A percentile compares a stretch with the other conserved stretches of the same genome.
phyloP scores from a whole-genome alignment of 1,284 basidiomycete genomes.

The Ceratobasidium sp. region DNA sequence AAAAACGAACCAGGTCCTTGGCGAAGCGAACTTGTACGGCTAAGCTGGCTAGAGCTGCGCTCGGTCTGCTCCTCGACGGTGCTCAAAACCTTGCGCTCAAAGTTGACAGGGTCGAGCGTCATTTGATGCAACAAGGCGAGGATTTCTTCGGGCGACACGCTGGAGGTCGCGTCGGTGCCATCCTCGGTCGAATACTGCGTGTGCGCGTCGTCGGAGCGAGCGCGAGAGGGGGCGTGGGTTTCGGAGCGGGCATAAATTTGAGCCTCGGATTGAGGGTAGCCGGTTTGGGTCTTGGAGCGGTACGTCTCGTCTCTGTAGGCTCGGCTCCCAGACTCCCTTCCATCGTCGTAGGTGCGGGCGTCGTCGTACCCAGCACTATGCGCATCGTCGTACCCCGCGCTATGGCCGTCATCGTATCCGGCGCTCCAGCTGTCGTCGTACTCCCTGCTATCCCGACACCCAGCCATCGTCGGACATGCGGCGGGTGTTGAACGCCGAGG shows the following conservation, averaged over 20 bases:
- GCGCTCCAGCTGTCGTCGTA: conserved; percentile 15
- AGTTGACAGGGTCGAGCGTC: conserved; percentile 57
- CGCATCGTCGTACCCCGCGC: conserved; percentile 32
- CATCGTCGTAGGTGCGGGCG: conserved; percentile 33
- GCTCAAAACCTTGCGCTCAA: conserved; percentile 65
- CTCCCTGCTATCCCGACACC: conserved; percentile 24
- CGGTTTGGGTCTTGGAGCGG: conserved; percentile 12
- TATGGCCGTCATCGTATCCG: conserved; percentile 29
- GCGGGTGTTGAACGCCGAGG: not conserved
- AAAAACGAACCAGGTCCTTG: not conserved
- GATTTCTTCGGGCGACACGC: conserved; percentile 47
- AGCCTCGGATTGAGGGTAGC: conserved; percentile 17
- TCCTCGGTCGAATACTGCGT: conserved; percentile 38
- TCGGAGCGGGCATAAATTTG: conserved; percentile 26
- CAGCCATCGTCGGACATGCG: conserved; percentile 21
- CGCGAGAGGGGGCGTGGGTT: not conserved
- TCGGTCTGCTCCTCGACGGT: conserved; percentile 73
- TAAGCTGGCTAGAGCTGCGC: conserved; percentile 60
- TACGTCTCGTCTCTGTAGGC: not conserved
- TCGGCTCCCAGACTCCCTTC: conserved; percentile 23
- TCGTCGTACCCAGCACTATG: conserved; percentile 33
- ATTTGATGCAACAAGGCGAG: conserved; percentile 44
- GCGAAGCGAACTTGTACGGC: conserved; percentile 6
- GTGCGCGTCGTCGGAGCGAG: conserved; percentile 28
- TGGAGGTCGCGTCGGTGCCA: conserved; percentile 15